Conservation (phyloP, 2,329 filamentous ascomycete species). For the Aspergillus aculeatinus region DNA sequence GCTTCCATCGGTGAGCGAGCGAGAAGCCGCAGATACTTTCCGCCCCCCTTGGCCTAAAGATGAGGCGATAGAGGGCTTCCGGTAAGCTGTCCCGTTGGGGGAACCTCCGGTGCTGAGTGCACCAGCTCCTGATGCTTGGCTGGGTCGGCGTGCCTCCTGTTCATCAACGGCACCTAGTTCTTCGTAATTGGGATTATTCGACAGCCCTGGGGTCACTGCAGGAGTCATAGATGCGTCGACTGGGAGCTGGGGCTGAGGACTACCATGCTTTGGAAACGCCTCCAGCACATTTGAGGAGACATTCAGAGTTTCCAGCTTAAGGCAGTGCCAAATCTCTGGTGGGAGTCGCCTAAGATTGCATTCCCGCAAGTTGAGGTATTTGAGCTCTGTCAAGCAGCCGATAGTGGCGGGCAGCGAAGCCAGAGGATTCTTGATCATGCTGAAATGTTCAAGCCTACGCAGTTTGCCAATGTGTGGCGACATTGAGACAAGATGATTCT, state of each 20-base stretch:
- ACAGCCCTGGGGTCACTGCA: constrained; percentile 50
- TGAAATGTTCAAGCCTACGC: constrained; percentile 82
- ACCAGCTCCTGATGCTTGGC: constrained; percentile 73
- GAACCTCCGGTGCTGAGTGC: constrained; percentile 74
- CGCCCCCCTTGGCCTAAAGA: constrained; percentile 75
- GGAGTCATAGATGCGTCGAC: constrained; percentile 46
- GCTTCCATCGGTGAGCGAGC: constrained; percentile 59
- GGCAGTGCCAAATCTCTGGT: constrained; percentile 93
- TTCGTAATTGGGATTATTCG: constrained; percentile 70
- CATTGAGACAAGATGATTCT: constrained; percentile 91
- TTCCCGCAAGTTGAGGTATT: constrained; percentile 81
- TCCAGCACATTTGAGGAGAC: constrained; percentile 92
- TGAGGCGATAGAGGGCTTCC: constrained; percentile 84
- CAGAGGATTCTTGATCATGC: constrained; percentile 87
- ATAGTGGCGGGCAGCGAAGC: constrained; percentile 82
- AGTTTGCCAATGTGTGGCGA: constrained; percentile 83
- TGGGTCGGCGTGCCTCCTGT: constrained; percentile 69
- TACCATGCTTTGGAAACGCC: constrained; percentile 78
- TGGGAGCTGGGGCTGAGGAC: constrained; percentile 65
- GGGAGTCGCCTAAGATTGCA: constrained; percentile 91
- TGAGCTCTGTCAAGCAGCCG: constrained; percentile 80
- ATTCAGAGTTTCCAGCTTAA: constrained; percentile 85
- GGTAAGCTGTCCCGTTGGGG: constrained; percentile 55
- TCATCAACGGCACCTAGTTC: constrained; percentile 69
- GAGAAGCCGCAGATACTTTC: constrained; percentile 79